These are phyloP conservation scores for Neolentinus lepideus DNA, from an alignment of 1,284 basidiomycete genomes.

Conservation along the genomic window DNA sequence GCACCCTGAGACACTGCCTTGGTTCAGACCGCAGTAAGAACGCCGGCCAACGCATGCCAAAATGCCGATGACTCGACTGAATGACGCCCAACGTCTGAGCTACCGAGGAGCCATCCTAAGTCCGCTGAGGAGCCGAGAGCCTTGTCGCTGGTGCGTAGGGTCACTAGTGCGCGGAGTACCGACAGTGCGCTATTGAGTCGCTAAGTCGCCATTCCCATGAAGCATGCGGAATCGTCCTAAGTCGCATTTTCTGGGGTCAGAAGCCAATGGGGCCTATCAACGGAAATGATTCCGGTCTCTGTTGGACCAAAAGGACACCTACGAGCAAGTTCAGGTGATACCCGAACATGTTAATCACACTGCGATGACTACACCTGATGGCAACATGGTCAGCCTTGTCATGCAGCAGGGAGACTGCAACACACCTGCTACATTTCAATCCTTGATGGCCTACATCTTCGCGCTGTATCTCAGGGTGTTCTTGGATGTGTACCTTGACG, in stretches of 20 bases:
- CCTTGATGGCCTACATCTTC: slow-evolving; percentile 26
- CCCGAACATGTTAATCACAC: slow-evolving; percentile 19
- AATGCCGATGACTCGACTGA: too few relatives aligned
- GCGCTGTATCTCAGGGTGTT: slow-evolving; percentile 16
- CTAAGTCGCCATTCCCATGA: too few relatives aligned
- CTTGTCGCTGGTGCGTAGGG: too few relatives aligned
- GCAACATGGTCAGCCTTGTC: slow-evolving; percentile 27
- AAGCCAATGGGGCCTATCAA: too few relatives aligned
- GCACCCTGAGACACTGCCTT: too few relatives aligned
- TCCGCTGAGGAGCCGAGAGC: too few relatives aligned
- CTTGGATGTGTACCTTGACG: slow-evolving; percentile 24
- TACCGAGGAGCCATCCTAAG: too few relatives aligned
- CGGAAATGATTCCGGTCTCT: slow-evolving; percentile 15
- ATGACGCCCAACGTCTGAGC: too few relatives aligned
- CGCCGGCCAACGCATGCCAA: too few relatives aligned
- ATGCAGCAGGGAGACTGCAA: slow-evolving; percentile 32
- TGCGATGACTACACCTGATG: slow-evolving; percentile 24
- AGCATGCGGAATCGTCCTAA: slow-evolving; percentile 14
- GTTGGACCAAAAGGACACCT: slow-evolving; percentile 23
- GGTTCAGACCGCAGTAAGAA: too few relatives aligned
- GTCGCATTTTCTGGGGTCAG: slow-evolving; percentile 15
- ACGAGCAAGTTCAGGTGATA: slow-evolving; percentile 26
- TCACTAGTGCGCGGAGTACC: too few relatives aligned
- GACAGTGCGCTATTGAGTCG: too few relatives aligned
- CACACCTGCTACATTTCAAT: slow-evolving; percentile 25